Conservation (phyloP, 441 rosid genomes). For the Jatropha multifida region DNA sequence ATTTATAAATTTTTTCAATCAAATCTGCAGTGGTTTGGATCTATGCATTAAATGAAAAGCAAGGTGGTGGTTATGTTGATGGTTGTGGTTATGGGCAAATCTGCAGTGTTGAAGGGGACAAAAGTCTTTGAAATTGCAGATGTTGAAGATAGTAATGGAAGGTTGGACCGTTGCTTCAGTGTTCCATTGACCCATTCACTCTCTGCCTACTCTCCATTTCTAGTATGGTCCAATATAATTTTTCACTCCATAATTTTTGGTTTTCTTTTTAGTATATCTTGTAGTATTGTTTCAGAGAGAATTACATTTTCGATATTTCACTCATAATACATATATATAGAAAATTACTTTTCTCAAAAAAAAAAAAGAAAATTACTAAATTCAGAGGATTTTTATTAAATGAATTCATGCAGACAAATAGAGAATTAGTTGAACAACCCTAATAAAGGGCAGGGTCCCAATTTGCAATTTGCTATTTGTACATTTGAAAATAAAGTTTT, state of each 20-base stretch:
- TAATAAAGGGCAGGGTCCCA: background rate
- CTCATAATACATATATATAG: too few relatives aligned
- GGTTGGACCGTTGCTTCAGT: background rate
- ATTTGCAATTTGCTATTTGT: background rate
- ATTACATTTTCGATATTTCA: too few relatives aligned
- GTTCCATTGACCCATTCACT: background rate
- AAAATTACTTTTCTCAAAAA: too few relatives aligned
- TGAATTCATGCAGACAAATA: background rate
- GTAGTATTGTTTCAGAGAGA: too few relatives aligned
- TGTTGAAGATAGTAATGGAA: background rate
- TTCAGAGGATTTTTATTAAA: background rate
- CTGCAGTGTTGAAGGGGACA: background rate
- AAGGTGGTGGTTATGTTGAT: too few relatives aligned
- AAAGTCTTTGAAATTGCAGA: background rate
- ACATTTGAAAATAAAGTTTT: background rate
- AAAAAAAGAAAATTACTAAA: too few relatives aligned
- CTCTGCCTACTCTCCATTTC: background rate
- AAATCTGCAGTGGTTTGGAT: too few relatives aligned
- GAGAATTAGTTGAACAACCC: conserved; percentile 5
- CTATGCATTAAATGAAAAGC: background rate
- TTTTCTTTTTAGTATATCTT: too few relatives aligned
- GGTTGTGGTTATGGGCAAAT: background rate
- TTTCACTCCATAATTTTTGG: background rate
- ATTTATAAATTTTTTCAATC: too few relatives aligned
- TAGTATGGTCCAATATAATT: background rate